These are phyloP conservation scores for Candida ponderosae DNA, from an alignment of 805 yeast species.

Conservation along the genomic window DNA sequence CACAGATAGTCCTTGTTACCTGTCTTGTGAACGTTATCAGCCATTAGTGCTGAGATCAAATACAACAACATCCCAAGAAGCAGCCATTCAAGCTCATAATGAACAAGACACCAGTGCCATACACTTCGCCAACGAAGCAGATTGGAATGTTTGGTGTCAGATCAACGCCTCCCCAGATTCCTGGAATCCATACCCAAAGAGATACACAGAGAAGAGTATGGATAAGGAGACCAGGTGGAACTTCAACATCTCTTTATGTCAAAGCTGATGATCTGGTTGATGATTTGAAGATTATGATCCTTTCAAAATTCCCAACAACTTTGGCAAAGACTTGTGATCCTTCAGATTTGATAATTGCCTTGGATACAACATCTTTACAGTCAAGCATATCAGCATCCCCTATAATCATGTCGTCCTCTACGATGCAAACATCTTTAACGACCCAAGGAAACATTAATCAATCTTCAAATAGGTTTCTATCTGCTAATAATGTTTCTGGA, in stretches of 20 bases:
- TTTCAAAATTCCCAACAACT: constrained; percentile 60
- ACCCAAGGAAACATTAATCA: too few relatives aligned
- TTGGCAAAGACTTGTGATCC: constrained; percentile 58
- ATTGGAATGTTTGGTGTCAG: neutral
- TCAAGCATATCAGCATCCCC: neutral
- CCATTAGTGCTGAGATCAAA: too few relatives aligned
- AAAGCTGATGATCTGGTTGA: constrained; percentile 64
- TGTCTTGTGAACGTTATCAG: too few relatives aligned
- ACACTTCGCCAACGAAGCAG: neutral
- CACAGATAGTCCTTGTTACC: too few relatives aligned
- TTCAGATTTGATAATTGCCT: constrained; percentile 45
- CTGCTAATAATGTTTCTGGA: too few relatives aligned
- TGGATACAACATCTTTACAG: constrained; percentile 5
- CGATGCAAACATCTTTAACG: too few relatives aligned
- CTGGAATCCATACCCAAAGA: constrained; percentile 7
- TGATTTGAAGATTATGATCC: constrained; percentile 64
- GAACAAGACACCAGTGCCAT: neutral
- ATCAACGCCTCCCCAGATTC: constrained; percentile 5
- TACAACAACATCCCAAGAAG: too few relatives aligned
- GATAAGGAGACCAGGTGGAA: constrained; percentile 42
- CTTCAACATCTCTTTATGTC: constrained; percentile 66
- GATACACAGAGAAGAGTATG: constrained; percentile 36
- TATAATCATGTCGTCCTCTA: too few relatives aligned
- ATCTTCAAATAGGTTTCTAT: too few relatives aligned
- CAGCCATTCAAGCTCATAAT: too few relatives aligned